Conservation (phyloP, 208 protist genomes). For the Phytomonas francai region DNA sequence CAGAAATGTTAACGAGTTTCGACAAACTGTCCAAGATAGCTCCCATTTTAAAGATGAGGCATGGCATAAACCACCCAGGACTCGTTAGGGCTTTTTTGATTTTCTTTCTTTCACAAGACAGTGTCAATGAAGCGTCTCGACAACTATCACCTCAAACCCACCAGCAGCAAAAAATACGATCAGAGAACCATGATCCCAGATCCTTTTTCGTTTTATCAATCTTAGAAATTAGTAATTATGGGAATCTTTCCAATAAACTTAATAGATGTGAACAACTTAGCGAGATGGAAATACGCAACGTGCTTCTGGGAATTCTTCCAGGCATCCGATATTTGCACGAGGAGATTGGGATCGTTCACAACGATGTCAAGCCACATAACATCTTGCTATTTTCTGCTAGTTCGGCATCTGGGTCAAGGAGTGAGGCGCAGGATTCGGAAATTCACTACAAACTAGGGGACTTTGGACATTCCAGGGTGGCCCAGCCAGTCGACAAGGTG, state of each 20-base stretch:
- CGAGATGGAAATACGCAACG: conserved; percentile 17
- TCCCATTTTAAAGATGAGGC: neutral
- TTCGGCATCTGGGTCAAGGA: neutral
- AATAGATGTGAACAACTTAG: conserved; percentile 8
- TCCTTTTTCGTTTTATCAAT: neutral
- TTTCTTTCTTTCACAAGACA: neutral
- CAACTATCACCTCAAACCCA: neutral
- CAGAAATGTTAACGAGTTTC: neutral
- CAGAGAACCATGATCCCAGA: neutral
- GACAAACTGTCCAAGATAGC: neutral
- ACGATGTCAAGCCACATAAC: conserved; percentile 83
- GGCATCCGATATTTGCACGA: conserved; percentile 57
- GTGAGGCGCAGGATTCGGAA: neutral
- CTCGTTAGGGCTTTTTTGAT: neutral
- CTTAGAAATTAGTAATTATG: neutral
- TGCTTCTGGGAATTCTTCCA: conserved; percentile 33
- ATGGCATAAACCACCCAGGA: neutral
- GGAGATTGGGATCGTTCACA: conserved; percentile 40
- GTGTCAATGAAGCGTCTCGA: neutral
- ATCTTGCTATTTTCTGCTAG: conserved; percentile 34
- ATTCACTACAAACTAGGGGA: conserved; percentile 53
- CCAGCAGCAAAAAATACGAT: neutral
- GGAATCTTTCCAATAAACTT: conserved; percentile 6
- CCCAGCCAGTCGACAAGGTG: conserved; percentile 7
- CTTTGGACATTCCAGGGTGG: conserved; percentile 19